phyloP scores from a whole-genome alignment of 2,329 filamentous ascomycete species.

The Penicillium sp. region DNA sequence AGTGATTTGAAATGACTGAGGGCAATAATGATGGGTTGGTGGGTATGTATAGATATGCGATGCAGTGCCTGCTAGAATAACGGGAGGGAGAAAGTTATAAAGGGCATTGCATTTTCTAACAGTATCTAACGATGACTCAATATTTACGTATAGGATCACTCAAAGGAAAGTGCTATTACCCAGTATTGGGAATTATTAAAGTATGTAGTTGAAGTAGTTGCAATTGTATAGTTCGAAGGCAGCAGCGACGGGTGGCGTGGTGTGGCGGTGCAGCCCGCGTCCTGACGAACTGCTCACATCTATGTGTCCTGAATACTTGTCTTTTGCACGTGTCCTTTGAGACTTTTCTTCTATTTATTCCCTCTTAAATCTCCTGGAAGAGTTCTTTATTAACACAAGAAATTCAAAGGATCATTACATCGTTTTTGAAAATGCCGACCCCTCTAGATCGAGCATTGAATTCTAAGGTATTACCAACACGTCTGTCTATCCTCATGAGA shows the following conservation, averaged over 20 bases:
- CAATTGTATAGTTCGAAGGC: not conserved
- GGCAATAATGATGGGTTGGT: not conserved
- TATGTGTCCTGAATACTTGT: not conserved
- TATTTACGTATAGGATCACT: not conserved
- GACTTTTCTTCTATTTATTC: not conserved
- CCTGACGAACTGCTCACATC: constrained; percentile 1
- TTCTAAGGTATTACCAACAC: constrained; percentile 57
- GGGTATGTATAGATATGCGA: not conserved
- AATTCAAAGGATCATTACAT: not conserved
- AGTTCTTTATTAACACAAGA: not conserved
- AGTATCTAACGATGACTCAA: not conserved
- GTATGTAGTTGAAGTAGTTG: not conserved
- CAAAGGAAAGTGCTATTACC: not conserved
- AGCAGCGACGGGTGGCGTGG: constrained; percentile 1
- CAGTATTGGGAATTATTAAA: not conserved
- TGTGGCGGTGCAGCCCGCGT: constrained; percentile 3
- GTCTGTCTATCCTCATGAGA: not conserved
- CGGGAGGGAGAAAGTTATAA: not conserved
- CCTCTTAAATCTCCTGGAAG: not conserved
- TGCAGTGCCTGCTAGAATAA: not conserved
- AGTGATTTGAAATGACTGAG: not conserved
- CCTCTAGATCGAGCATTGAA: constrained; percentile 66
- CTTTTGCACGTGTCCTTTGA: constrained; percentile 5
- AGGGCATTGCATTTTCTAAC: not conserved
- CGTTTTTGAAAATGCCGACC: constrained; percentile 58